Base-by-base conservation (phyloP, 2,329 filamentous ascomycete genomes). In the Dactylellina haptotyla region DNA sequence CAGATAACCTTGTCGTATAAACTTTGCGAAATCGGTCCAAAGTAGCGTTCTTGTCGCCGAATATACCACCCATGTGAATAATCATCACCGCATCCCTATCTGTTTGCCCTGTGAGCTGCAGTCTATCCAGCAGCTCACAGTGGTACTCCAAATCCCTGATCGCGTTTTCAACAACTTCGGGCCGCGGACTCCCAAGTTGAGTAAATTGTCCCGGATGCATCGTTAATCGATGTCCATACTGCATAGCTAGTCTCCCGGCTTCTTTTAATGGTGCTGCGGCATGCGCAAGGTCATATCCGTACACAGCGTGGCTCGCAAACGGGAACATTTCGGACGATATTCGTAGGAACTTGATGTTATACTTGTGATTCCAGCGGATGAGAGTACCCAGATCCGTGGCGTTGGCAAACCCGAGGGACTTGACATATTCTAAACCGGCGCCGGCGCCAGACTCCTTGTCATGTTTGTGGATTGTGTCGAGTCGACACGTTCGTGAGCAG, bases 291-390 rank as follows among this genome's bases (percentile, higher is more conserved):
- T 87, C 90, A 80, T 98, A 98, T 0, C 93, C 94, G 76, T 96
- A 90, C 75, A 92, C 90, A 23, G 87, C 85, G 78, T 98, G 94
- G 76, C 91, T 96, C 1, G 94, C 94, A 80, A 97, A 97, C 0
- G 94, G 94, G 76, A 98, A 98, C 91, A 97, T 97, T 77, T 97
- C 94, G 62, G 92, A 96, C 77, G 92, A 96, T 18, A 98, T 84
- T 0, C 94, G 87, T 87, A 98, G 87, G 80, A 98, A 97, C 77
- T 88, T 93, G 81, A 98, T 98, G 39, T 90, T 89, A 76, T 94
- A 97, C 76, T 88, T 90, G 76, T 96, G 89, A 79, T 98, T 97
- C 94, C 94, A 98, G 1, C 88, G 86, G 6, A 97, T 79, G 87
- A 97, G 92, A 80, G 96, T 96, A 66, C 86, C 82, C 30, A 97